Percentiles rank a stretch among this genome's conserved stretches.
Evolutionary conservation across 2,329 filamentous ascomycete genomes (phyloP).

Genomic region (Xylariomycetidae sp.): DNA sequence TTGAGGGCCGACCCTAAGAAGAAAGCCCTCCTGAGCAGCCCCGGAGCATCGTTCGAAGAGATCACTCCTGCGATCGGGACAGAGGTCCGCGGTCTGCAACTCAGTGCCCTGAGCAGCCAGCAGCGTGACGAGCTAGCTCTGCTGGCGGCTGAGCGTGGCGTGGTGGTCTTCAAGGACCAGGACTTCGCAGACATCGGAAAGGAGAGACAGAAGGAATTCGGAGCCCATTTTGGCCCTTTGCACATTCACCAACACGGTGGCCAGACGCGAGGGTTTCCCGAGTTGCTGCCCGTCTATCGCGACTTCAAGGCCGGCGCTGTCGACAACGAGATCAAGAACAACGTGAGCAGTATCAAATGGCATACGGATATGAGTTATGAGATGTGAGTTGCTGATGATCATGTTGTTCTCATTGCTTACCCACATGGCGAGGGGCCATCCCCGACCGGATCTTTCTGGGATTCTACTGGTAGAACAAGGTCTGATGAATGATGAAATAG

Average conservation of each 20-base stretch:
- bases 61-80: constrained; percentile 14
- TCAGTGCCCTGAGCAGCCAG: constrained; percentile 10
- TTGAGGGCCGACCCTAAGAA: constrained; percentile 8
- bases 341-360: constrained; percentile 21
- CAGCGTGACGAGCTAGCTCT: constrained; percentile 24
- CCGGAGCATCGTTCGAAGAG: constrained; percentile 7
- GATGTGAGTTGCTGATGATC: constrained; percentile 6
- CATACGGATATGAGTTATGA: constrained; percentile 21
- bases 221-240: constrained; percentile 14
- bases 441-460: no score
- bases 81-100: constrained; percentile 17
- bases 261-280: constrained; percentile 6
- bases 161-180: constrained; percentile 18
- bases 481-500: no score
- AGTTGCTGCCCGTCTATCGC: constrained; percentile 8
- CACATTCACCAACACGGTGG: constrained; percentile 10
- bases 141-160: constrained; percentile 25
- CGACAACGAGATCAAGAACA: constrained; percentile 19
- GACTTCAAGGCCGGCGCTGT: constrained; percentile 13
- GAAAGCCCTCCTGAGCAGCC: constrained; percentile 5
- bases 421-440: no score
- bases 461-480: no score
- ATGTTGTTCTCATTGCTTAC: no score
- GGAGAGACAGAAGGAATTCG: constrained; percentile 15
- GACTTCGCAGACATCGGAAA: constrained; percentile 13